These are phyloP conservation scores for Suhomyces ambrosiae DNA, from an alignment of 1,139 yeast genomes.

Conservation along the genomic window DNA sequence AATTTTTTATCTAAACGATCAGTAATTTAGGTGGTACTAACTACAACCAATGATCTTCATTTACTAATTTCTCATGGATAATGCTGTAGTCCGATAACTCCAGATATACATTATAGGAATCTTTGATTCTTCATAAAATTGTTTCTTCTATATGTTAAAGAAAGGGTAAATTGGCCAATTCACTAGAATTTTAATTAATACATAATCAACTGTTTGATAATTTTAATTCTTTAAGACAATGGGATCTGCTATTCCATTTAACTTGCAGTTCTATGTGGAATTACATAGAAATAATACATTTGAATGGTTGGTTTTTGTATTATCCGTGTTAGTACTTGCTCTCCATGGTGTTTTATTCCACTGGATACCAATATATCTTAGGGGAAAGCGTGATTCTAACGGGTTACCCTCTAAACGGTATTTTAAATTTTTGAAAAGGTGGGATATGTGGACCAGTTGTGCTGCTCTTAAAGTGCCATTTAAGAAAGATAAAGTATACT, in stretches of 20 bases:
- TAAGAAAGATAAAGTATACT: conserved; percentile 21
- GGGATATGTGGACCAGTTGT: conserved; percentile 34
- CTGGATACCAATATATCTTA: conserved; percentile 40
- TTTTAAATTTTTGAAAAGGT: conserved; percentile 30
- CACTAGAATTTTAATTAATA: no score
- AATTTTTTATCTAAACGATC: conserved; percentile 5
- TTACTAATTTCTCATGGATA: no score
- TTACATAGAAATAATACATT: conserved; percentile 34
- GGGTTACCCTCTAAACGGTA: conserved; percentile 15
- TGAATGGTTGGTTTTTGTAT: conserved; percentile 39
- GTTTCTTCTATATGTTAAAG: no score
- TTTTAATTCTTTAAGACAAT: no score
- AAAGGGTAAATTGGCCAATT: no score
- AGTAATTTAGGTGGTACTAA: not conserved
- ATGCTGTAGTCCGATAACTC: no score
- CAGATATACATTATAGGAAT: no score
- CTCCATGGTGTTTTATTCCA: conserved; percentile 45
- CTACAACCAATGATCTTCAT: not conserved
- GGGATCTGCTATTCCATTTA: conserved; percentile 27
- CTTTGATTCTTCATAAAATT: no score
- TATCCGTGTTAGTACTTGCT: conserved; percentile 29
- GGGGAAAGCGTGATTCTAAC: conserved; percentile 16
- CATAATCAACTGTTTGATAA: no score
- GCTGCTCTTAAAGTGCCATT: conserved; percentile 25
- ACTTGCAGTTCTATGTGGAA: conserved; percentile 40